Base-by-base conservation (phyloP, 2,329 filamentous ascomycete genomes). In the Phoma herbarum region DNA sequence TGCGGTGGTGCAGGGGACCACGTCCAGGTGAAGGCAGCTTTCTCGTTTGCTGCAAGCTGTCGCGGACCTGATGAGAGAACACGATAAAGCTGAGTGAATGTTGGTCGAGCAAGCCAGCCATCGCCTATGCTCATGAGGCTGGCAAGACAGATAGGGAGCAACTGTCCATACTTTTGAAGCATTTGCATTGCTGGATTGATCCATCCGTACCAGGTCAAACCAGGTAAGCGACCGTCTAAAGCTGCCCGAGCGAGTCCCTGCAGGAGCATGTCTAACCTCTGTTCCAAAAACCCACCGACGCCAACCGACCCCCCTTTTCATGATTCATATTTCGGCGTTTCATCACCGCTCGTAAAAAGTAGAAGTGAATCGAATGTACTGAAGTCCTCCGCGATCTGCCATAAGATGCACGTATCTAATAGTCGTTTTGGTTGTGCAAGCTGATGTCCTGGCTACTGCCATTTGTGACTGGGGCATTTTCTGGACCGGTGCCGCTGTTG, bases 381-480 rank as follows among this genome's bases (percentile, higher is more conserved):
- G 2, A 43, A 14, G 23, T 20, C 31, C 11, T 41, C 20, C 11
- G 20, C 3, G 7, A 1, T 35, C 2, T 3, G 20, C 8, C 20
- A 7, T 14, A n/a, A 25, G 10, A 12, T 14, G 11, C 2, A 16
- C n/a, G n/a, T n/a, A n/a, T n/a, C 49, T 59, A 68, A 37, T 77
- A 71, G 59, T 81, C 79, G 51, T 80, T 77, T 55, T 80, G 69
- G 72, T 88, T 88, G 73, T 88, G 85, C 66, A 88, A 78, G 67
- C 83, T 84, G 64, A 88, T 86, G 69, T 88, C 86, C 81, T 88
- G 79, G 50, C 75, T 79, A 51, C 75, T 79, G 52, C 56, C 50
- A 22, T 53, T 53, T 11, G 37, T 49, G 7, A 20, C 28, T 64
- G 59, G 53, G 44, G 72, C 70, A 20, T 69, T 66, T 45, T 70